Evolutionary conservation across 305 asterid species (phyloP).

Genomic region (Petunia hybrid): DNA sequence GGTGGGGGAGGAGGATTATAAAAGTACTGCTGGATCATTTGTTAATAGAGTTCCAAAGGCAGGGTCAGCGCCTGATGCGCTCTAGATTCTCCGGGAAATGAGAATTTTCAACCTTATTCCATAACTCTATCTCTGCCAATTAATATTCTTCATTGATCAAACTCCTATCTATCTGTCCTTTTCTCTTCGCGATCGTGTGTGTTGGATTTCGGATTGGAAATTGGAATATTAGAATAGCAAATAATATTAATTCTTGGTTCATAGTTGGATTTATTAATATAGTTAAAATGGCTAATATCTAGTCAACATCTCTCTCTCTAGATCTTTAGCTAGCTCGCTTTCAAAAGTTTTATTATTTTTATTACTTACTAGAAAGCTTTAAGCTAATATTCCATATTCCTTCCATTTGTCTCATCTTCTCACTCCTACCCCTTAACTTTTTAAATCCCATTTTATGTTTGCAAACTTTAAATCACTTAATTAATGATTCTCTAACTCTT

Average conservation of each 20-base stretch:
- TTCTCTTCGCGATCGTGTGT: conserved; percentile 37
- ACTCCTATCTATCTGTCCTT: conserved; percentile 23
- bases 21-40: conserved; percentile 35
- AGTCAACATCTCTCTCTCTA: conserved; percentile 47
- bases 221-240: background rate
- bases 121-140: conserved; percentile 37
- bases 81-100: conserved; percentile 88
- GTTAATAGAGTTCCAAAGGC: conserved; percentile 37
- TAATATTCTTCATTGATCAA: conserved; percentile 36
- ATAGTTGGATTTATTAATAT: conserved; percentile 2
- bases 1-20: conserved; percentile 37
- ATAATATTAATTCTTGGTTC: background rate
- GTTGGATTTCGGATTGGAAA: conserved; percentile 43
- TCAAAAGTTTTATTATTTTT: conserved; percentile 30
- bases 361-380: conserved; percentile 18
- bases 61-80: conserved; percentile 95
- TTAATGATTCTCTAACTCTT: background rate
- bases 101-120: conserved; percentile 48
- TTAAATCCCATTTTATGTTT: conserved; percentile 1
- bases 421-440: conserved; percentile 19
- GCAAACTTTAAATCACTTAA: background rate
- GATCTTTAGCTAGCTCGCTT: conserved; percentile 22
- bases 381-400: conserved; percentile 53
- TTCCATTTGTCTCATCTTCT: conserved; percentile 55
- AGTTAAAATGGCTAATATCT: conserved; percentile 36